Evolutionary conservation across 2,329 filamentous ascomycete genomes (phyloP), one percentile per base, ranked within the genome.

Genomic region (Macrophomina tecta): DNA sequence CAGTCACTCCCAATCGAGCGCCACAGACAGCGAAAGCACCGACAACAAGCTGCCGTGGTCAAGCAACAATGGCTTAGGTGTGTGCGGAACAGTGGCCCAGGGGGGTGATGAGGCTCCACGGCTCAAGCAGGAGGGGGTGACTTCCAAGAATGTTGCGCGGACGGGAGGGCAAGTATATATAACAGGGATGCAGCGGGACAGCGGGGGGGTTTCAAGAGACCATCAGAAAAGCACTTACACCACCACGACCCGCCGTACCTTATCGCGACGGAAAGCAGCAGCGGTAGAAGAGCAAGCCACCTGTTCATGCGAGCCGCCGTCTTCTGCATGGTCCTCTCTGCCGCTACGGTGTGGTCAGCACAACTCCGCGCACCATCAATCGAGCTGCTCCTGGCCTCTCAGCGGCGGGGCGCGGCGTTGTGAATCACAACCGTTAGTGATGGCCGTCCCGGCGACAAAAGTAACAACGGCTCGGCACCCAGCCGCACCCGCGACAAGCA

Each of bases 161-260:
- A 18, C 34, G 38, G 38, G 36, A 42, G 38, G 12, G 38, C n/a
- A 30, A 28, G 8, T 58, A 58, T 58, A 58, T 58, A 32, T 45
- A 14, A 38, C 38, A 45, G 53, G 53, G 36, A 32, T 58, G 23
- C 23, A 16, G 53, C 18, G 53, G 36, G 11, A 58, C 36, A 42
- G 53, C 36, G 53, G 53, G 53, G 36, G 38, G 40, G 36, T 14
- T 36, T 14, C 12, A 46, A 12, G 7, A 46, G 28, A 46, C 45
- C 23, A 46, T 46, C 23, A 60, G 46, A 38, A 55, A 14, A 16
- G n/a, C 28, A 60, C 55, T 60, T 46, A 60, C 55, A 46, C 55
- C 23, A 60, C 55, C 55, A 60, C 23, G 5, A 12, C 12, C 42
- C 23, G 23, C 23, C 40, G 40, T 46, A 60, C 55, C 55, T 46